These are phyloP conservation scores for Ceratobasidium sp. DNA, from an alignment of 1,284 basidiomycete genomes.

Conservation along the genomic window DNA sequence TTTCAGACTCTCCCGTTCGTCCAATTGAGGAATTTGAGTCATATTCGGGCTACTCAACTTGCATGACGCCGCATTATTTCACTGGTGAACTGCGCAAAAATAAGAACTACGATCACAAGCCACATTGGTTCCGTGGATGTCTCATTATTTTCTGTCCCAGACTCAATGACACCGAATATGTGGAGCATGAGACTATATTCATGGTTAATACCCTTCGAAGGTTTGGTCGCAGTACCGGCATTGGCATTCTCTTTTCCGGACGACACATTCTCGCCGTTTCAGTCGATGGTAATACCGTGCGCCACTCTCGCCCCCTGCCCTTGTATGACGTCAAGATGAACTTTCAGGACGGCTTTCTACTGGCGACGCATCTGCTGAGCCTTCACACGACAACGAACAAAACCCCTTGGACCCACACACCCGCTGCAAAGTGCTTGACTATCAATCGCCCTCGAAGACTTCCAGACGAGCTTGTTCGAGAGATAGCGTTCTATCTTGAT, in stretches of 20 bases:
- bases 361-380: neutral
- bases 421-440: neutral
- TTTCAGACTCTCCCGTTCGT: too few species aligned
- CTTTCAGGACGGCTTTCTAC: neutral
- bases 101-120: too few species aligned
- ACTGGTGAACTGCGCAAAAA: too few species aligned
- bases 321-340: conserved; percentile 12
- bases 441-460: neutral
- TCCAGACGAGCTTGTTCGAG: neutral
- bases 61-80: neutral
- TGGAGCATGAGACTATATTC: neutral
- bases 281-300: neutral
- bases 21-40: too few species aligned
- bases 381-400: neutral
- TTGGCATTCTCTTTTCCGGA: neutral
- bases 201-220: neutral
- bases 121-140: conserved; percentile 16
- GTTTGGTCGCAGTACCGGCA: neutral
- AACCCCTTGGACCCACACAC: neutral
- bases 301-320: neutral
- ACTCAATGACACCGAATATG: conserved; percentile 2
- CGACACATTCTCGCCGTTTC: conserved; percentile 5
- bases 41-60: neutral
- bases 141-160: neutral
- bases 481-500: neutral